Evolutionary conservation across 1,284 basidiomycete species (phyloP), one percentile per base, ranked within the genome.

Genomic region (Quambalaria eucalypti): DNA sequence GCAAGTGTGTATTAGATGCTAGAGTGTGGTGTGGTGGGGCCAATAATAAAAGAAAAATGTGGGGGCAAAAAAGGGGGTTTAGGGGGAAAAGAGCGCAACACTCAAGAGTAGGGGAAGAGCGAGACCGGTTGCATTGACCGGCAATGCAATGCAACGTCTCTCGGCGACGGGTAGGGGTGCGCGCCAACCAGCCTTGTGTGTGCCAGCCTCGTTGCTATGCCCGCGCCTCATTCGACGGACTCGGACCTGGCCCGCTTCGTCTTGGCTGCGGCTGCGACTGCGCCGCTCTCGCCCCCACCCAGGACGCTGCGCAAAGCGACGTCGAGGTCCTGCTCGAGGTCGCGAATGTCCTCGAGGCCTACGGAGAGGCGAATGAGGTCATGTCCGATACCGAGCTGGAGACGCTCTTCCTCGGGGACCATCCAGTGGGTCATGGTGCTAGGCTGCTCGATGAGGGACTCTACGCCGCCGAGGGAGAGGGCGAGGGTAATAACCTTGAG

Each of bases 381-480:
- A 30, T 85, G 84, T 8, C 83, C 84, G 68, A 97, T 93, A 1
- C 68, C 69, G 42, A 71, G 67, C 56, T 64, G 61, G 55, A 61
- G 54, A 39, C 69, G 54, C 56, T 71, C 68, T 48, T 68, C 85
- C 71, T 88, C 86, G n/a, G 90, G 91, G 87, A 95, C 66, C 9
- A 68, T 70, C 19, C 71, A 76, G 59, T 78, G 77, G 4, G 77
- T 78, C 77, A 78, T 78, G 64, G 66, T 69, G 38, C 69, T 64
- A 16, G 77, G 76, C 39, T 65, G 81, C 77, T 93, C 90, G 6
- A 87, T 87, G 50, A 95, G 78, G 74, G 84, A 86, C 81, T 97
- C 92, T 14, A 95, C 88, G 0, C 91, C 92, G 2, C 92, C 92
- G 4, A 96, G 78, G 48, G 83, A 86, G 80, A 95, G 91, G 2